phyloP scores from a whole-genome alignment of 2,329 filamentous ascomycete species.

The Gliomastix tumulicola region DNA sequence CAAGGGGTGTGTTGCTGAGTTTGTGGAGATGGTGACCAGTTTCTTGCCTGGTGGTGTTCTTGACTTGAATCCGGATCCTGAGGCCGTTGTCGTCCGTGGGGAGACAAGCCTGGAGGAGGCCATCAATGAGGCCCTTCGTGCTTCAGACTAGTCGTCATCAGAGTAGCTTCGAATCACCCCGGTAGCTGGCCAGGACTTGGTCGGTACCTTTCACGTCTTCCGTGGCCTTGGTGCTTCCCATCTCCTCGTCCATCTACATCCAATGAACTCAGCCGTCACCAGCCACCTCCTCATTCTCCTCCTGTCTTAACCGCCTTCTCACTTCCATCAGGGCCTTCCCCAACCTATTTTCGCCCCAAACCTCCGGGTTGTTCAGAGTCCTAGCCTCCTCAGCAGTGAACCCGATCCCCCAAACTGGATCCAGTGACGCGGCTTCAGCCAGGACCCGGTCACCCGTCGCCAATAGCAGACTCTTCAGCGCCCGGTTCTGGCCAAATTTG shows the following conservation, averaged over 20 bases:
- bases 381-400: conserved; percentile 19
- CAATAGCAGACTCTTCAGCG: conserved; percentile 16
- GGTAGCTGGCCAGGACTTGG: too few relatives aligned
- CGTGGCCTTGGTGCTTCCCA: too few relatives aligned
- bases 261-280: background rate
- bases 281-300: background rate
- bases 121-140: background rate
- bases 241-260: too few relatives aligned
- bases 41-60: conserved; percentile 17
- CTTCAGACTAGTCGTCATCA: too few relatives aligned
- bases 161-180: too few relatives aligned
- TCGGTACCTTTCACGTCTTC: too few relatives aligned
- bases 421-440: conserved; percentile 18
- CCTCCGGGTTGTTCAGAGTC: conserved; percentile 6
- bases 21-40: conserved; percentile 20
- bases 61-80: conserved; percentile 1
- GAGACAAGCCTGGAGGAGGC: background rate
- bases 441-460: conserved; percentile 18
- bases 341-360: conserved; percentile 20
- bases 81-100: background rate
- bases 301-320: conserved; percentile 8
- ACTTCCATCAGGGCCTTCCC: conserved; percentile 19
- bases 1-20: conserved; percentile 11
- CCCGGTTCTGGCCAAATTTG: conserved; percentile 21
- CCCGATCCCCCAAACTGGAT: conserved; percentile 24